Base-by-base conservation (phyloP, 1,139 yeast genomes). In the Nadsonia commutata region DNA sequence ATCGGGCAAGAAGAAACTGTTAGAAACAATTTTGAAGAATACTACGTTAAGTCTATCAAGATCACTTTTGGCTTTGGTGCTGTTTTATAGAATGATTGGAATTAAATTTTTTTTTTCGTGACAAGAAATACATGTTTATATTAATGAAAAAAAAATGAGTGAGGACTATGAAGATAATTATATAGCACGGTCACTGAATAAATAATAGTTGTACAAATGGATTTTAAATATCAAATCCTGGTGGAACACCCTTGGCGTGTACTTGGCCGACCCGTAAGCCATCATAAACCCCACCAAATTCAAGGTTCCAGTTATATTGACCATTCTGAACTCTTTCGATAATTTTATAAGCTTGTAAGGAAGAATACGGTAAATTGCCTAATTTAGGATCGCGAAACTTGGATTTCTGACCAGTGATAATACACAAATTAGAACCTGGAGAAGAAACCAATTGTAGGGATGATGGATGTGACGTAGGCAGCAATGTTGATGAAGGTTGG, bases 1-100 rank as follows among this genome's bases (percentile, higher is more conserved):
- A 70, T 90, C 40, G 98, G 97, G n/a, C 93, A 93, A 58, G 97
- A 90, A 61, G 98, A 90, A 46, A 70, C 81, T 46, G 95, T 84
- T 38, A 75, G 78, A 56, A 74, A 70, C 39, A 90, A 90, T 63
- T 90, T 93, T 57, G 86, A 85, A 53, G 86, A 83, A 50, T 83
- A 85, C 62, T 90, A 90, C 59, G 78, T 88, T 46, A 78, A 80
- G 61, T 74, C 95, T 8, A 86, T 90, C 57, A 90, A 86, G 67
- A 58, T 85, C 39, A 81, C 95, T 0, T 90, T 90, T 63, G 97
- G 98, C 1, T 88, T 82, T 61, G 97, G 67, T 4, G 54, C 63
- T 36, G 62, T 60, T 21, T 48, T 58, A 50, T 57, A 55, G 45
- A 41, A 36, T 39, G 17, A 18, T 18, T 9, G 33, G 11, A 18